Conservation (phyloP, 1,284 basidiomycete genomes). For the Cryptococcus hybrid region DNA sequence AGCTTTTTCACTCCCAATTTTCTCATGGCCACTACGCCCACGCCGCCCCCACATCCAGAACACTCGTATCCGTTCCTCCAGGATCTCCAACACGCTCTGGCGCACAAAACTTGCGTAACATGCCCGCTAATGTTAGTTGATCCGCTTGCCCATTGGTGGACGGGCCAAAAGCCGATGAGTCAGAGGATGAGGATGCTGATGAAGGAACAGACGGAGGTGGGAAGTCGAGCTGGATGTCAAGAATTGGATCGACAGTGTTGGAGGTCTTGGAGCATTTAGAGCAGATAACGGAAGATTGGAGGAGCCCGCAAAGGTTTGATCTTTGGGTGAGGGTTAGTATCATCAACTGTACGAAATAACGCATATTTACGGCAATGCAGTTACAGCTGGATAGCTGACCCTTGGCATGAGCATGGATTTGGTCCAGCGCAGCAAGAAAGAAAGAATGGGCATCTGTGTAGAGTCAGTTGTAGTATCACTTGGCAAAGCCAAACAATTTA, state of each 20-base stretch:
- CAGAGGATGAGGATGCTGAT: constrained; percentile 8
- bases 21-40: constrained; percentile 53
- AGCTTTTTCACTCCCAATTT: constrained; percentile 79
- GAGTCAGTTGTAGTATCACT: neutral
- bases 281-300: constrained; percentile 88
- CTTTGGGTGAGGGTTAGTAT: constrained; percentile 14
- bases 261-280: constrained; percentile 70
- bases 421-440: constrained; percentile 75
- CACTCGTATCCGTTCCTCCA: constrained; percentile 45
- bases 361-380: constrained; percentile 68
- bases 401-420: constrained; percentile 75
- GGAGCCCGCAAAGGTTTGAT: constrained; percentile 84
- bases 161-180: constrained; percentile 7
- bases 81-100: constrained; percentile 39
- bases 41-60: constrained; percentile 41
- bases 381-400: constrained; percentile 64
- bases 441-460: constrained; percentile 53
- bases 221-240: constrained; percentile 88
- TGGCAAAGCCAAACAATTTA: constrained; percentile 9
- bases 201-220: constrained; percentile 13
- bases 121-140: constrained; percentile 27
- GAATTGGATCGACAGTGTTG: constrained; percentile 80
- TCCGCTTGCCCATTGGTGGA: neutral
- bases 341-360: neutral
- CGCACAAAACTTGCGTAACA: constrained; percentile 42